These are phyloP conservation scores for Chrysanthemum makinoi DNA, from an alignment of 129 eudicot species.

Conservation along the genomic window DNA sequence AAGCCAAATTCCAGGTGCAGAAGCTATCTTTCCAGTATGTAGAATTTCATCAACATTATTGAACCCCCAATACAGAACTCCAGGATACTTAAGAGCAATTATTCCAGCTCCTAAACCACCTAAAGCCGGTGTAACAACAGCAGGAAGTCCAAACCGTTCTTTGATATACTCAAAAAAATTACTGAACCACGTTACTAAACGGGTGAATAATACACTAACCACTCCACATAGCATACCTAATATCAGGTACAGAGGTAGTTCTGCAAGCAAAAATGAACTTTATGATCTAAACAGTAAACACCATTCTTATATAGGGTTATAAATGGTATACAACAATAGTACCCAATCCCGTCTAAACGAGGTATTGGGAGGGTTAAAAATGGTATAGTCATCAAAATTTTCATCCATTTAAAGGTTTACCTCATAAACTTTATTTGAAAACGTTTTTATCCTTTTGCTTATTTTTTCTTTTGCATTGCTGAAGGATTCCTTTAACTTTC, in stretches of 20 bases:
- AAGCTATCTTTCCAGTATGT: conserved; percentile 92
- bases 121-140: conserved; percentile 89
- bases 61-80: conserved; percentile 95
- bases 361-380: background rate
- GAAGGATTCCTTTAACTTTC: no score
- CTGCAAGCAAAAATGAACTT: conserved; percentile 34
- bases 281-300: background rate
- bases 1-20: conserved; percentile 98
- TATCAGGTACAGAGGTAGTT: conserved; percentile 85
- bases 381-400: no score
- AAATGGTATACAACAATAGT: no score
- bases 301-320: background rate
- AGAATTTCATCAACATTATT: conserved; percentile 94
- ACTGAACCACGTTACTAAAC: conserved; percentile 75
- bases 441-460: no score
- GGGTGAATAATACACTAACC: conserved; percentile 85
- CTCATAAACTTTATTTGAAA: no score
- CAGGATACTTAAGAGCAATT: conserved; percentile 92
- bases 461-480: no score
- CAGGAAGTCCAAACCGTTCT: conserved; percentile 73
- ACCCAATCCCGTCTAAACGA: no score
- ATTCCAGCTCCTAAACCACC: conserved; percentile 97
- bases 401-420: no score
- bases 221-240: conserved; percentile 99
- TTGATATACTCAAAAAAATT: conserved; percentile 64